Conservation (phyloP, 176 grass and related monocot species). For the Oryza nivara region DNA sequence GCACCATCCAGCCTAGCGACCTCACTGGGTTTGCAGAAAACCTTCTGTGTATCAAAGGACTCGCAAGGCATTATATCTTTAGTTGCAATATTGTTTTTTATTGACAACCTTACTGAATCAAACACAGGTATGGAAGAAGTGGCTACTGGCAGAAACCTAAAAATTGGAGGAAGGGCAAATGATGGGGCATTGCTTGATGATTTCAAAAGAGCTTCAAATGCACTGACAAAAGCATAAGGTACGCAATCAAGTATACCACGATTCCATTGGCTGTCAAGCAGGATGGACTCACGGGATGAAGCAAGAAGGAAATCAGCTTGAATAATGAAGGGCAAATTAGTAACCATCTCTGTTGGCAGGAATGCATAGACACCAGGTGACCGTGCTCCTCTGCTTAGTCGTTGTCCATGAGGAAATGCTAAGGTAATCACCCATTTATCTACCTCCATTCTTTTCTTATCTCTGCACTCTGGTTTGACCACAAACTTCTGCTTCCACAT, state of each 20-base stretch:
- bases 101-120: constrained; percentile 51
- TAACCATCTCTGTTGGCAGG: constrained; percentile 80
- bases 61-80: constrained; percentile 69
- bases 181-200: constrained; percentile 46
- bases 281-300: constrained; percentile 67
- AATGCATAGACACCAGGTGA: constrained; percentile 65
- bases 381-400: constrained; percentile 43
- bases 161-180: constrained; percentile 48
- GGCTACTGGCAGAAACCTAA: constrained; percentile 54
- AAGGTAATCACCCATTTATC: constrained; percentile 79
- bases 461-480: constrained; percentile 52
- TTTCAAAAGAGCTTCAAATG: constrained; percentile 61
- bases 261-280: constrained; percentile 69
- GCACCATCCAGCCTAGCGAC: constrained; percentile 43
- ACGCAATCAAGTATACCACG: constrained; percentile 72
- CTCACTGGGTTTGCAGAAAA: constrained; percentile 63
- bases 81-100: constrained; percentile 53
- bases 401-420: constrained; percentile 55
- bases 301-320: constrained; percentile 77
- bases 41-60: constrained; percentile 48
- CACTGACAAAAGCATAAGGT: constrained; percentile 66
- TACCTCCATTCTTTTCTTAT: constrained; percentile 61
- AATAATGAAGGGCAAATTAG: constrained; percentile 72
- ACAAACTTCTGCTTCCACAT: constrained; percentile 89
- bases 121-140: constrained; percentile 45